Percentiles rank a stretch among this genome's conserved stretches.
These are phyloP conservation scores for Echium plantagineum DNA, from an alignment of 257 asterid genomes.

Conservation along the genomic window DNA sequence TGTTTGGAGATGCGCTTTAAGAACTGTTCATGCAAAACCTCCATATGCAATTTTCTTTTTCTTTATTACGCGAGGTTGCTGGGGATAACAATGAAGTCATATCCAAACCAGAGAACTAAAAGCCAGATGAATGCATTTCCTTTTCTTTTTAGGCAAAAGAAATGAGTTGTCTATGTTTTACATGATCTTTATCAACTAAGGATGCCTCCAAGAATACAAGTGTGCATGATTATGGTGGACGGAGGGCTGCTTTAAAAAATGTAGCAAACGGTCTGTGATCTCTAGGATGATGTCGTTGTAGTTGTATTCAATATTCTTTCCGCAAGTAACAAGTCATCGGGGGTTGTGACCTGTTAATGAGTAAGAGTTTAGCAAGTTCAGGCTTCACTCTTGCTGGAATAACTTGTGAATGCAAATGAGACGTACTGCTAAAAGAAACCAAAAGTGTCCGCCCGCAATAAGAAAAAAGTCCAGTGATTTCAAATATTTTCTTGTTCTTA, in stretches of 20 bases:
- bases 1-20: too few relatives aligned
- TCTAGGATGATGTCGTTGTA: constrained; percentile 6
- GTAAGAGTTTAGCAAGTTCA: constrained; percentile 3
- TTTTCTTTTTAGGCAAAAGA: neutral
- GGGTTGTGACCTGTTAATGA: constrained; percentile 77
- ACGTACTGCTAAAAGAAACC: neutral
- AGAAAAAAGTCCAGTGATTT: too few relatives aligned
- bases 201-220: neutral
- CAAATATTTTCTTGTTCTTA: too few relatives aligned
- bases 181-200: neutral
- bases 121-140: neutral
- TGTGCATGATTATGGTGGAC: neutral
- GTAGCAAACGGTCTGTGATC: neutral
- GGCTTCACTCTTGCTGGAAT: constrained; percentile 3
- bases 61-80: neutral
- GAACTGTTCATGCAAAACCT: too few relatives aligned
- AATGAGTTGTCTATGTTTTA: too few relatives aligned
- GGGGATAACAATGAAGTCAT: neutral
- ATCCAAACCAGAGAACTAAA: neutral
- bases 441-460: neutral
- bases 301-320: constrained; percentile 70
- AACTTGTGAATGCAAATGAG: neutral
- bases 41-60: too few relatives aligned
- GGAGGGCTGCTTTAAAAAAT: neutral
- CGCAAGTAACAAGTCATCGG: constrained; percentile 86